phyloP scores from a whole-genome alignment of 768 basidiomycete genomes.

The Dictyophora rubrovolvata region DNA sequence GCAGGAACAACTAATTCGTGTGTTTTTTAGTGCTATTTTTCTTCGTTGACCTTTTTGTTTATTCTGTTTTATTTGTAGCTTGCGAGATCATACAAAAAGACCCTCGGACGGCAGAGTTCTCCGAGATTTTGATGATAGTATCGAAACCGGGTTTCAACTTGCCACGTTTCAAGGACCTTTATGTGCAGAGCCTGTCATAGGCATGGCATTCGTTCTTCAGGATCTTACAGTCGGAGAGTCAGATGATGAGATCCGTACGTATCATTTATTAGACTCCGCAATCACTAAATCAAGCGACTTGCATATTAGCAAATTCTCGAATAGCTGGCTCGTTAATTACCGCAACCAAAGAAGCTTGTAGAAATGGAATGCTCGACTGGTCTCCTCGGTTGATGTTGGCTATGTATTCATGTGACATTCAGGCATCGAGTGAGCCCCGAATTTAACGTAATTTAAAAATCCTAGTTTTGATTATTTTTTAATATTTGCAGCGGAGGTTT shows the following conservation, averaged over 20 bases:
- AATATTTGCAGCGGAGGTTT: conserved; percentile 65
- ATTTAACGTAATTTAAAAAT: conserved; percentile 1
- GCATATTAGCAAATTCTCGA: conserved; percentile 39
- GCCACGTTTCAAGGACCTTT: conserved; percentile 91
- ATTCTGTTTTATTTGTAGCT: background rate
- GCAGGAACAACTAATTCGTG: conserved; percentile 45
- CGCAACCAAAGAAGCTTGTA: conserved; percentile 79
- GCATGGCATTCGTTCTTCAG: conserved; percentile 86
- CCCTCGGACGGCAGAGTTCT: background rate
- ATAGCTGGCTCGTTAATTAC: conserved; percentile 88
- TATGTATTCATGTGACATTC: conserved; percentile 98
- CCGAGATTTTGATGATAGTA: conserved; percentile 66
- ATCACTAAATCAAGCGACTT: background rate
- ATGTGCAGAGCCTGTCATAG: conserved; percentile 91
- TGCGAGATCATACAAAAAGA: conserved; percentile 1
- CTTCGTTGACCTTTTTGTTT: background rate
- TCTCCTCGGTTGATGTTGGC: conserved; percentile 94
- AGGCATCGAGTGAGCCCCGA: conserved; percentile 75
- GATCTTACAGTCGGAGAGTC: conserved; percentile 25
- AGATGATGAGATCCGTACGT: conserved; percentile 2
- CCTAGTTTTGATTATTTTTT: background rate
- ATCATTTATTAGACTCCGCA: background rate
- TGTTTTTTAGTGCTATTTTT: conserved; percentile 24
- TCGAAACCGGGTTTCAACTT: conserved; percentile 93
- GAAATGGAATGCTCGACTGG: conserved; percentile 89